Percentiles rank a stretch among this genome's conserved stretches.
Conservation (phyloP, 2,329 filamentous ascomycete genomes). For the Sclerotinia spermophila region DNA sequence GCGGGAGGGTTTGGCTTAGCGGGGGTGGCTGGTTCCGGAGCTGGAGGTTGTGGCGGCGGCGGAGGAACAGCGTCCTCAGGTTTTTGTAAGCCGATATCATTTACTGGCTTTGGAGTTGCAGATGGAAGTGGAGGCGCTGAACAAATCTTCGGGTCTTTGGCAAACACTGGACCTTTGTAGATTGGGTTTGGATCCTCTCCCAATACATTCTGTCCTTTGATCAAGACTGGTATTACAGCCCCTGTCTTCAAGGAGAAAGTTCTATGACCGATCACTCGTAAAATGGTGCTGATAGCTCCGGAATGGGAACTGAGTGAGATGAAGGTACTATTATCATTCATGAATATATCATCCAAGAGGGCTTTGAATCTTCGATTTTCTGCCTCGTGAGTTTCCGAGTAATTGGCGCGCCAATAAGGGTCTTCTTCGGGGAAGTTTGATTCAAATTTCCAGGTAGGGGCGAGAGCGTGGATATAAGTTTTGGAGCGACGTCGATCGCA, state of each 20-base stretch:
- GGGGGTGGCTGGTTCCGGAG: not conserved
- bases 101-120: not conserved
- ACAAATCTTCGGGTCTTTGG: slow-evolving; percentile 1
- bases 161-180: slow-evolving; percentile 5
- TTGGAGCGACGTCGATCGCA: slow-evolving; percentile 60
- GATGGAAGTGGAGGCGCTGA: not conserved
- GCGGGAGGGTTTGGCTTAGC: not conserved
- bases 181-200: slow-evolving; percentile 20
- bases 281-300: slow-evolving; percentile 52
- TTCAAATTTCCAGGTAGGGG: slow-evolving; percentile 54
- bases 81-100: slow-evolving; percentile 4
- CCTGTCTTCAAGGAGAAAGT: slow-evolving; percentile 62
- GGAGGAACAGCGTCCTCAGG: not conserved
- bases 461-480: slow-evolving; percentile 46
- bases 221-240: slow-evolving; percentile 64
- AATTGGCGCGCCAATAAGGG: slow-evolving; percentile 45
- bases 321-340: slow-evolving; percentile 50
- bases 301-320: slow-evolving; percentile 59
- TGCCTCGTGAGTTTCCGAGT: slow-evolving; percentile 45
- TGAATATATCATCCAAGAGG: slow-evolving; percentile 56
- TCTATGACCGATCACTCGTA: slow-evolving; percentile 57
- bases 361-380: slow-evolving; percentile 48
- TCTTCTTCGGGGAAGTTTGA: slow-evolving; percentile 57
- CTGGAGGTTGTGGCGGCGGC: not conserved
- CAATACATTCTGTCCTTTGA: slow-evolving; percentile 50